Base-by-base conservation (phyloP, 2,329 filamentous ascomycete genomes). In the Talaromyces sp. region DNA sequence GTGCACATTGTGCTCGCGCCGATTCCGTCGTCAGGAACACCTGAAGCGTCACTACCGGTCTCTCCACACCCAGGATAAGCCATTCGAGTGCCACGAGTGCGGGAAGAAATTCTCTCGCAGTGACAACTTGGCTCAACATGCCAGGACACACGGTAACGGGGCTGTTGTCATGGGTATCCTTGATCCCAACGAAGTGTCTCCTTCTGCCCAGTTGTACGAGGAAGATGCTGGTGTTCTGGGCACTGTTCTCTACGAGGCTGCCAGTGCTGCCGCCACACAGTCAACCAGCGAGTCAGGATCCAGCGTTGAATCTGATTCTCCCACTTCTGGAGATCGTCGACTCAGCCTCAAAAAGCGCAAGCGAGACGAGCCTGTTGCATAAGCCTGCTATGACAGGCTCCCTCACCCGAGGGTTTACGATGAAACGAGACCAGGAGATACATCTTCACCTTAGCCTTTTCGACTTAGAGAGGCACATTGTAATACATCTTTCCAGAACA, bases 71-170 rank as follows among this genome's bases (percentile, higher is more conserved):
- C 90, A 96, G 75, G 95, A 98, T 78, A 99, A 98, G 88, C 95
- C 95, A 5, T 99, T 98, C 74, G 92, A 96, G 82, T 99, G 95
- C 85, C 87, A 89, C 70, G 94, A 99, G 82, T 99, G 95, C 75
- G 94, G 95, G 73, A 99, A 99, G 90, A 97, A 96, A 84, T 99
- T 98, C 83, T 98, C 94, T 22, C 90, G 95, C 73, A 96, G 92
- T 72, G 95, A 99, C 82, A 99, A 99, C 84, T 87, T 99, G 17
- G 91, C 93, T 27, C 95, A 99, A 81, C 95, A 99, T 77, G 90
- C 95, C 69, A 89, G 95, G 68, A 99, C 95, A 4, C 95, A 99
- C 75, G 93, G 93, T 64, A 90, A 89, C 66, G 92, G 93, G 68
- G 91, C 93, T 67, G 91, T 97, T 70, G 89, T 96, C 73, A 94